These are phyloP conservation scores for Viridothelium virens DNA, from an alignment of 495 filamentous ascomycete species.

Conservation along the genomic window DNA sequence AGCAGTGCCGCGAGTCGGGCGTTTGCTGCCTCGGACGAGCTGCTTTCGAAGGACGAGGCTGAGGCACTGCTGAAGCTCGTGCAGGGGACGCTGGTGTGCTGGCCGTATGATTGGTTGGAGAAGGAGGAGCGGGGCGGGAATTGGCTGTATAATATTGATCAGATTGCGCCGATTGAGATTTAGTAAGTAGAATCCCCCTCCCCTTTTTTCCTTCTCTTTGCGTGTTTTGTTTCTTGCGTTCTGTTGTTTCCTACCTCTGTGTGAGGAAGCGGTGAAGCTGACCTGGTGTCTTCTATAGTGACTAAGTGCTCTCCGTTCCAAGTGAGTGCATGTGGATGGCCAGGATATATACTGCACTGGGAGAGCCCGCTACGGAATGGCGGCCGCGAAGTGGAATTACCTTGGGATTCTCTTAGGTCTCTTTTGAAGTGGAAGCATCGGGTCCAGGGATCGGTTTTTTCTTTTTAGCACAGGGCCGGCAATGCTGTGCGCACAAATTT, in stretches of 20 bases:
- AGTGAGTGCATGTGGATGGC: no score
- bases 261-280: no score
- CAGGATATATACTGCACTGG: no score
- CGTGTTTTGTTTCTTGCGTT: neutral
- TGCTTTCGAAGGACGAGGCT: slow-evolving; percentile 63
- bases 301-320: neutral
- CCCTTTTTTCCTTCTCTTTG: neutral
- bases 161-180: slow-evolving; percentile 91
- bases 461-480: no score
- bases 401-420: no score
- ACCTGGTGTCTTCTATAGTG: neutral
- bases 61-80: slow-evolving; percentile 74
- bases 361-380: no score
- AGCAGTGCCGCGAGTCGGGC: slow-evolving; percentile 60
- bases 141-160: slow-evolving; percentile 94
- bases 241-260: no score
- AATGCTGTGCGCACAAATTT: no score
- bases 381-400: no score
- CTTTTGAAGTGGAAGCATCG: no score
- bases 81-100: slow-evolving; percentile 82
- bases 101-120: slow-evolving; percentile 90
- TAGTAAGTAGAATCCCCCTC: slow-evolving; percentile 40
- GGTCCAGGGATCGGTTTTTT: no score
- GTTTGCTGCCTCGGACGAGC: slow-evolving; percentile 55
- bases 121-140: slow-evolving; percentile 87